phyloP scores from a whole-genome alignment of 176 grass and related monocot species.

The Eragrostis nindensis region DNA sequence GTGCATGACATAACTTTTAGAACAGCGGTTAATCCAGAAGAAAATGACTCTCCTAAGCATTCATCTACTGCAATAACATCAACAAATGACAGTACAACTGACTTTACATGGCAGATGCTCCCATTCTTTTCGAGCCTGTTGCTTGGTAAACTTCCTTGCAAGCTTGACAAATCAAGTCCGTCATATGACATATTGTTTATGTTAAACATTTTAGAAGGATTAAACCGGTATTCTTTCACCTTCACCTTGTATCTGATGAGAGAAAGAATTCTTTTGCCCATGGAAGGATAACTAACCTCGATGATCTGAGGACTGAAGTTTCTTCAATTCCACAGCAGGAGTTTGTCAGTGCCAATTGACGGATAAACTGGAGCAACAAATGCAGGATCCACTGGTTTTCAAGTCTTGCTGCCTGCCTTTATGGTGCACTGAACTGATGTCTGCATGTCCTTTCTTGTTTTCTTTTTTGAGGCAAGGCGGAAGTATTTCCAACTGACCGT shows the following conservation, averaged over 20 bases:
- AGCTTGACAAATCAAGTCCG: conserved; percentile 66
- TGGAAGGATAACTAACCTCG: conserved; percentile 59
- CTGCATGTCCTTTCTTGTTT: conserved; percentile 95
- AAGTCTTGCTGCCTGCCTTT: conserved; percentile 68
- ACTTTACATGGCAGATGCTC: conserved; percentile 60
- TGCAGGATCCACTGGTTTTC: conserved; percentile 82
- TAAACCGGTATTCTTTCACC: conserved; percentile 75
- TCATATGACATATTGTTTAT: conserved; percentile 94
- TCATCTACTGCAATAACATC: conserved; percentile 33
- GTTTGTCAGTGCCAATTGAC: conserved; percentile 81
- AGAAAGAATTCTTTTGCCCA: conserved; percentile 65
- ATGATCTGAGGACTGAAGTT: conserved; percentile 62
- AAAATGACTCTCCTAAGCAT: conserved; percentile 26
- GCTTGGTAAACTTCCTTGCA: conserved; percentile 75
- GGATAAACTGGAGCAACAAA: conserved; percentile 98
- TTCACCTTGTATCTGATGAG: conserved; percentile 60
- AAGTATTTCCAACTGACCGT: conserved; percentile 84
- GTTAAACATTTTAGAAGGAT: conserved; percentile 80
- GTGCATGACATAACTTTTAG: conserved; percentile 76
- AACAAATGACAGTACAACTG: conserved; percentile 39
- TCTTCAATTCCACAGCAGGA: conserved; percentile 76
- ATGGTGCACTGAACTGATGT: conserved; percentile 88
- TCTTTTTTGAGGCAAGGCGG: conserved; percentile 87
- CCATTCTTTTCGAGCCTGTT: conserved; percentile 80
- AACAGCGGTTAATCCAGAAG: conserved; percentile 47